A percentile compares a stretch with the other conserved stretches of the same genome.
Evolutionary conservation across 257 asterid genomes (phyloP).

Genomic region (Lycium barbarum): DNA sequence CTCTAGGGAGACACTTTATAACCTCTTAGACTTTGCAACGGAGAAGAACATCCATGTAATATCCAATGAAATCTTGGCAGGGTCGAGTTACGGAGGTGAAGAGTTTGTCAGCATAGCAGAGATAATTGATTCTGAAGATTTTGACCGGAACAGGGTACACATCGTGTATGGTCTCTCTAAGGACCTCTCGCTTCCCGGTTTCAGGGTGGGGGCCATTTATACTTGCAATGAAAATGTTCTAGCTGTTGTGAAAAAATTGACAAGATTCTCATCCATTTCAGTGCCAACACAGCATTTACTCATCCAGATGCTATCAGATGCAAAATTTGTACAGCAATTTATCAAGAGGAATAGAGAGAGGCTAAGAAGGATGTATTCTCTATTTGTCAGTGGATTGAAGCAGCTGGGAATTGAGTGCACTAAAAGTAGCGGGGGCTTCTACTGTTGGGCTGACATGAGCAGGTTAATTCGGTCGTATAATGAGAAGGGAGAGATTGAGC

Average conservation of each 20-base stretch:
- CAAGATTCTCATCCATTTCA: slow-evolving; percentile 66
- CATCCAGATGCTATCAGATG: slow-evolving; percentile 56
- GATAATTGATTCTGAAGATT: slow-evolving; percentile 50
- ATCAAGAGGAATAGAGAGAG: slow-evolving; percentile 50
- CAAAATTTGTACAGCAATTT: slow-evolving; percentile 42
- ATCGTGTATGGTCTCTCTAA: slow-evolving; percentile 58
- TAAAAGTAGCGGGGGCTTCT: slow-evolving; percentile 52
- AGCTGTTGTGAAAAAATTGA: slow-evolving; percentile 53
- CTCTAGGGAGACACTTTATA: slow-evolving; percentile 51
- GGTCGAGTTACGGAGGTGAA: slow-evolving; percentile 53
- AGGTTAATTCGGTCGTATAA: slow-evolving; percentile 55
- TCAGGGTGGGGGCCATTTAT: slow-evolving; percentile 52
- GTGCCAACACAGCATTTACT: slow-evolving; percentile 57
- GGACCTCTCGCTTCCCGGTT: slow-evolving; percentile 61
- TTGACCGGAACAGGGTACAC: slow-evolving; percentile 57
- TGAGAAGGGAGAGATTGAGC: slow-evolving; percentile 67
- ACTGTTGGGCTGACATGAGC: slow-evolving; percentile 76
- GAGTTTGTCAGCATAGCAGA: slow-evolving; percentile 65
- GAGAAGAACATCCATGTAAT: slow-evolving; percentile 70
- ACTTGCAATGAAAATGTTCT: slow-evolving; percentile 49
- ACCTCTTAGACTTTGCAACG: slow-evolving; percentile 61
- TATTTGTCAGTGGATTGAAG: slow-evolving; percentile 50
- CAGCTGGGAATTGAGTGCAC: slow-evolving; percentile 58
- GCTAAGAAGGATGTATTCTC: slow-evolving; percentile 48
- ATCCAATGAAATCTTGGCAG: slow-evolving; percentile 58